phyloP scores from a whole-genome alignment of 768 basidiomycete genomes.

The Steccherinum ochraceum region DNA sequence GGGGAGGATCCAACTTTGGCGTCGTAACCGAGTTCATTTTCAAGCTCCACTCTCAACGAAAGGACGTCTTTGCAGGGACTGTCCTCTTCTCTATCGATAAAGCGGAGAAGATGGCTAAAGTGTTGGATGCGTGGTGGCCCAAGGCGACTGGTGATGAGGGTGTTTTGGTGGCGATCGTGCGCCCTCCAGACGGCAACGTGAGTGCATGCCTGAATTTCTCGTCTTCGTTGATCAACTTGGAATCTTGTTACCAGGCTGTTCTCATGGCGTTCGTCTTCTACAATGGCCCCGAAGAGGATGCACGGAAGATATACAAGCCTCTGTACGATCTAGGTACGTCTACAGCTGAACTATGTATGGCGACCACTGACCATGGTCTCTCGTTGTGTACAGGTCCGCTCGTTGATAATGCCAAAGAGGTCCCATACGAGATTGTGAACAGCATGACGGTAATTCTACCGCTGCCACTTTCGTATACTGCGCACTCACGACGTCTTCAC shows the following conservation, averaged over 20 bases:
- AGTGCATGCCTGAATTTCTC: no score
- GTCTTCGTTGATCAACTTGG: no score
- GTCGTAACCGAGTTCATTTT: constrained; percentile 42
- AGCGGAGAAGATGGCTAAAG: constrained; percentile 17
- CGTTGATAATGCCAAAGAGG: constrained; percentile 31
- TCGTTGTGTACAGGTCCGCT: constrained; percentile 35
- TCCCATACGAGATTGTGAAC: constrained; percentile 40
- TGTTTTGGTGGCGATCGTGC: no score
- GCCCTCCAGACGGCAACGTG: no score
- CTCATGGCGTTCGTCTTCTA: no score
- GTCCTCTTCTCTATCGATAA: constrained; percentile 27
- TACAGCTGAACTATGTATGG: no score
- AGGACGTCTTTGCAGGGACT: constrained; percentile 36
- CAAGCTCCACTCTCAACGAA: constrained; percentile 38
- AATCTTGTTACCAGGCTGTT: no score
- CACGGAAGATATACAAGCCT: constrained; percentile 31
- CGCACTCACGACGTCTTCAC: no score
- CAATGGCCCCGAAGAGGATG: constrained; percentile 41
- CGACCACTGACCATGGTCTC: not conserved
- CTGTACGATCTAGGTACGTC: constrained; percentile 36
- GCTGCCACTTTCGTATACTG: no score
- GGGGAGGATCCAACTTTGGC: constrained; percentile 46
- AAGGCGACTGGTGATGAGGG: constrained; percentile 19
- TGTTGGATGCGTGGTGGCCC: constrained; percentile 28
- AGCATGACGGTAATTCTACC: constrained; percentile 29